phyloP scores from a whole-genome alignment of 768 basidiomycete species.

The Trametes coccinea region DNA sequence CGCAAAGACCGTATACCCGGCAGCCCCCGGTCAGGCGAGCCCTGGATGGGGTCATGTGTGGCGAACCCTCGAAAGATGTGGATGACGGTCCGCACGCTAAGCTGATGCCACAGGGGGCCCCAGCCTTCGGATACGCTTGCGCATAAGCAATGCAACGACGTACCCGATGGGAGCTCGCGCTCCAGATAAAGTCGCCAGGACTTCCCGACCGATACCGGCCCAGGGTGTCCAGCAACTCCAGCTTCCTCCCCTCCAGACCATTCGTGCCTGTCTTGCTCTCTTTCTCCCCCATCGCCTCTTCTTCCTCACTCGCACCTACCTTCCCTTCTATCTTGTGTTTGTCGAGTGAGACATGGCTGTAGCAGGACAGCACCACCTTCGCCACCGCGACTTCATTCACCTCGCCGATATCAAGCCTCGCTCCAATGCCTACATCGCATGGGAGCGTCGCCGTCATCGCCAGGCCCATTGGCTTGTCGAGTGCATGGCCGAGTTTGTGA shows the following conservation, averaged over 20 bases:
- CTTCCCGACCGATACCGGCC: not conserved
- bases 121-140: not conserved
- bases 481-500: slow-evolving; percentile 33
- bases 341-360: not conserved
- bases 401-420: slow-evolving; percentile 29
- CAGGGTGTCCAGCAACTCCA: slow-evolving; percentile 1
- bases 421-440: slow-evolving; percentile 17
- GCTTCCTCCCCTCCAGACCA: slow-evolving; percentile 5
- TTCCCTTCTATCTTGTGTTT: not conserved
- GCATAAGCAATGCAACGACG: not conserved
- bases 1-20: not conserved
- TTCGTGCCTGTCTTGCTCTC: not conserved
- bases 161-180: not conserved
- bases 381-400: slow-evolving; percentile 26
- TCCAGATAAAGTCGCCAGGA: slow-evolving; percentile 11
- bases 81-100: not conserved
- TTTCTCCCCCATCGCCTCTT: not conserved
- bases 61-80: not conserved
- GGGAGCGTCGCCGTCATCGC: slow-evolving; percentile 33
- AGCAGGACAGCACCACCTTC: slow-evolving; percentile 18
- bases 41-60: slow-evolving; percentile 10
- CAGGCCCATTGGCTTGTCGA: slow-evolving; percentile 35
- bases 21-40: slow-evolving; percentile 13
- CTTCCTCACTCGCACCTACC: not conserved
- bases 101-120: slow-evolving; percentile 19